Conservation (phyloP, 169 alveolate species). For the Eimeria necatrix region DNA sequence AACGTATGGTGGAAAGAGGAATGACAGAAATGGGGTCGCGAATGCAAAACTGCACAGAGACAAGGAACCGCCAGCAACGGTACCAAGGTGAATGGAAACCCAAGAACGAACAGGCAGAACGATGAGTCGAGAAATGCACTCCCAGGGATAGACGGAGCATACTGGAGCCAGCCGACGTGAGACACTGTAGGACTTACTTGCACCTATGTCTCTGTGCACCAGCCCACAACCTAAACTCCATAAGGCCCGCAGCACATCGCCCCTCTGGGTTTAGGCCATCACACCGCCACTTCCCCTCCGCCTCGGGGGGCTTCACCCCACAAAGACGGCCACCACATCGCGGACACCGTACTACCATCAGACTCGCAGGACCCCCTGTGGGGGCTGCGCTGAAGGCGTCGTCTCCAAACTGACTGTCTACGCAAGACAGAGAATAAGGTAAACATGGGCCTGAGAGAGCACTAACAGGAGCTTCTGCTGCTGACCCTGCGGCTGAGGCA, state of each 20-base stretch:
- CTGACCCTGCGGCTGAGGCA: conserved; percentile 10
- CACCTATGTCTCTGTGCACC: conserved; percentile 73
- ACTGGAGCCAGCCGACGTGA: too few relatives aligned
- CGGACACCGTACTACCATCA: conserved; percentile 56
- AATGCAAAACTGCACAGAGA: background rate
- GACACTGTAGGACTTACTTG: background rate
- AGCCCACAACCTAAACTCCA: conserved; percentile 70
- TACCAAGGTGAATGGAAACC: background rate
- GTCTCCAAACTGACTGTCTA: background rate
- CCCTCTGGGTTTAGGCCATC: conserved; percentile 66
- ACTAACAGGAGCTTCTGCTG: conserved; percentile 16
- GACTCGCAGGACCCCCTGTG: conserved; percentile 14
- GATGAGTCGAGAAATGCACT: background rate
- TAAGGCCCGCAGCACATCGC: conserved; percentile 72
- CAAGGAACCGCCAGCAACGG: background rate
- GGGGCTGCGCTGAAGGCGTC: background rate
- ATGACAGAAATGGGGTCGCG: too few relatives aligned
- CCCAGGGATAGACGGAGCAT: background rate
- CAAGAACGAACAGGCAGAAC: background rate
- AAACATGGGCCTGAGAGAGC: background rate
- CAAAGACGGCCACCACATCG: conserved; percentile 61
- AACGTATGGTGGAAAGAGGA: background rate
- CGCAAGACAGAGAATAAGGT: background rate
- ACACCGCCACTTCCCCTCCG: conserved; percentile 80
- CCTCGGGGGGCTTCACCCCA: background rate